Evolutionary conservation across 192 early-diverging fungal species (phyloP), one percentile per base, ranked within the genome.

Genomic region (Ramicandelaber brevisporus): DNA sequence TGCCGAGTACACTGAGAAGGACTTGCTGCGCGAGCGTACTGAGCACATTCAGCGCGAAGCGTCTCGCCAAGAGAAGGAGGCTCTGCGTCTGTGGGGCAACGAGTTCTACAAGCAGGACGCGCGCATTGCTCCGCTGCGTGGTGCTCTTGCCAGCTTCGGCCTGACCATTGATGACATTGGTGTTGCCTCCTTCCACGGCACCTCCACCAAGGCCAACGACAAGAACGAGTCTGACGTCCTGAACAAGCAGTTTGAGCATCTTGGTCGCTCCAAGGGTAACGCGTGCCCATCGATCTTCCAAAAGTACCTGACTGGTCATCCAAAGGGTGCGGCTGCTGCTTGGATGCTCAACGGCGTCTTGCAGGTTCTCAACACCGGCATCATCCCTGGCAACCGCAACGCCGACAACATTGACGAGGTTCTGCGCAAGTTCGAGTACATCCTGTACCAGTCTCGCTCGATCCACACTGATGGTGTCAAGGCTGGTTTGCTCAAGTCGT

Each of bases 311-410:
- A 95, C 88, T 19, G 88, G 88, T 34, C 88, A 55, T 31, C 88
- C 88, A 25, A 95, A 95, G 73, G 88, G 78, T 32, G 73, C 88
- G 12, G 88, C 88, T 20, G 88, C 81, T 27, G 78, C 79, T 3
- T 95, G 85, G 85, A 89, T 88, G 85, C 65, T 82, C 43, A 95
- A 87, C 63, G 78, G 85, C 40, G 65, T 78, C 20, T 43, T 95
- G 17, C 84, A 95, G 53, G 44, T 61, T 27, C 52, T 95, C 23
- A 70, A 77, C 32, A 73, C 69, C 14, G 80, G 85, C 43, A 50
- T 84, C 21, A 61, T 88, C 29, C 87, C 83, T 10, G 87, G 87
- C 26, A 93, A 93, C 57, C 77, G 83, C 40, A 85, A 93, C 37
- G 44, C 50, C 0, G 40, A 53, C 29, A 46, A 53, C 17, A 43